Conservation (phyloP, 106 monocot species). For the Hemerocallis citrina region DNA sequence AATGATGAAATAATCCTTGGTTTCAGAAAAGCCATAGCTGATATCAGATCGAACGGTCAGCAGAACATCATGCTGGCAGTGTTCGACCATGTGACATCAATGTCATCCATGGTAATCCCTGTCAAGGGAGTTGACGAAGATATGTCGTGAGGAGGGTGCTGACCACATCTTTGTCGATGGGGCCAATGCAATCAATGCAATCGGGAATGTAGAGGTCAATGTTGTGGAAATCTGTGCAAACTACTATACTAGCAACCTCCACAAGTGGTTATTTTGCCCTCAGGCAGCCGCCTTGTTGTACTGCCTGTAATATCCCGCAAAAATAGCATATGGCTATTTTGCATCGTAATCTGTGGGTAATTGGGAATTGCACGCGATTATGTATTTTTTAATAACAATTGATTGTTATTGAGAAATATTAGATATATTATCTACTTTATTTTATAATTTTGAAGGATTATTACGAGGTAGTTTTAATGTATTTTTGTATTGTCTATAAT, state of each 20-base stretch:
- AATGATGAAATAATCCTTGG: neutral
- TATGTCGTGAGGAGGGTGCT: neutral
- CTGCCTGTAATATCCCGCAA: neutral
- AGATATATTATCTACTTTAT: no score
- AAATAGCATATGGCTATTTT: no score
- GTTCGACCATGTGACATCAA: neutral
- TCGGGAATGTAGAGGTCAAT: neutral
- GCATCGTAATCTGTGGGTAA: no score
- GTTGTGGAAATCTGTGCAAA: neutral
- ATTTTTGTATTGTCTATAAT: no score
- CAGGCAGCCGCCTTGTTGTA: neutral
- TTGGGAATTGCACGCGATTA: no score
- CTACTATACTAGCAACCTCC: neutral
- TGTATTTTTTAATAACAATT: no score
- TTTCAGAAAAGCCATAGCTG: no score
- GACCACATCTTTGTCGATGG: neutral
- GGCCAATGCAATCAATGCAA: no score
- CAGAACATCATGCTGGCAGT: neutral
- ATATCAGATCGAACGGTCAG: neutral
- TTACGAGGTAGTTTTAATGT: no score
- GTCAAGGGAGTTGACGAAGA: neutral
- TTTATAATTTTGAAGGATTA: no score
- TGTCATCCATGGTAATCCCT: neutral
- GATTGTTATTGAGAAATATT: no score
- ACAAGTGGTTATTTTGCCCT: neutral